Evolutionary conservation across 257 asterid species (phyloP), one percentile per base, ranked within the genome.

Genomic region (Solanum habrochaites): DNA sequence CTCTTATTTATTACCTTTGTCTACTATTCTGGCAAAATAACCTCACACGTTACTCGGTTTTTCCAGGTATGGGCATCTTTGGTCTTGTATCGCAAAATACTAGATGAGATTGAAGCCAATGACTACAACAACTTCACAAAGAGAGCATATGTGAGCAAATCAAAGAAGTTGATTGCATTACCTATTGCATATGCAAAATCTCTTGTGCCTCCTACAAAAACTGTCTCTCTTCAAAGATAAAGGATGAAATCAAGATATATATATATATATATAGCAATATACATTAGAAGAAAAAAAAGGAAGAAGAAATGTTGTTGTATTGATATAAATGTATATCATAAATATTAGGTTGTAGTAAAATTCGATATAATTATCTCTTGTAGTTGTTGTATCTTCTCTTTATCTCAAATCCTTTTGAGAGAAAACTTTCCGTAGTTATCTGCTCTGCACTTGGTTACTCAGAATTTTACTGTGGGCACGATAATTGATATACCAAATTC

Each of bases 31-130:
- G 14, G 73, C 14, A 45, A 15, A 82, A 82, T 32, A 82, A 49
- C 73, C 29, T 82, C 86, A 40, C 58, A 0, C 8, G 4, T 75
- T n/a, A 45, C 70, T 40, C 20, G 62, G 4, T 16, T 82, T 78
- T 87, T 0, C 62, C 91, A 97, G 99, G 99, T 97, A 73, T 95
- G 95, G 98, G 98, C 98, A 0, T 90, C 99, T 0, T 52, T 97
- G 80, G 87, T 96, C 42, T 72, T 97, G 89, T 96, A 96, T 75
- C 93, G 96, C 31, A 94, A 94, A 88, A 97, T 97, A 86, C 88
- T 97, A 72, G 99, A 97, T n/a, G 98, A 96, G 93, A 95, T 97
- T 2, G 99, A 97, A 87, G 99, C 96, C 9, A 97, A 97, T 62
- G 99, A 96, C 95, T 97, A 95, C 93, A 92, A 97, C 96, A 97